Evolutionary conservation across 1,284 basidiomycete species (phyloP).

Genomic region (Boletellus deceptivus): DNA sequence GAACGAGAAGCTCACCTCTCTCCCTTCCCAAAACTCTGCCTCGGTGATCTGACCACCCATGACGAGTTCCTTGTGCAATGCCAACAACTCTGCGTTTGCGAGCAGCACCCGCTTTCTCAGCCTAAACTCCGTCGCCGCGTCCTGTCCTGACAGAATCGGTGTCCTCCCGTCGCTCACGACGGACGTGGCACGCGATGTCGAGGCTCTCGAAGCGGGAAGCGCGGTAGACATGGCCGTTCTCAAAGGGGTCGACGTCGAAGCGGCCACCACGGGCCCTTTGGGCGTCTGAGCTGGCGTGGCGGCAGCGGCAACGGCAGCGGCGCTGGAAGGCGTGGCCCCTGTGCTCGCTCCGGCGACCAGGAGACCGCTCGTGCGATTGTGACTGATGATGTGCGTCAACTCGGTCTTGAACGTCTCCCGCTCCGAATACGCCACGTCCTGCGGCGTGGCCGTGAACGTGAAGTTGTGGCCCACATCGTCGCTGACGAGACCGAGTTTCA

Average conservation of each 20-base stretch:
- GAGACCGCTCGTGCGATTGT: constrained; percentile 49
- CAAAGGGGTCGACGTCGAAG: constrained; percentile 25
- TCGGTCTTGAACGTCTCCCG: constrained; percentile 79
- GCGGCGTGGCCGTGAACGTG: constrained; percentile 64
- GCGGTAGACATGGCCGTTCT: constrained; percentile 30
- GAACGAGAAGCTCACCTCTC: constrained; percentile 58
- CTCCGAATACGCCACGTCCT: constrained; percentile 57
- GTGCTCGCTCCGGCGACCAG: constrained; percentile 11
- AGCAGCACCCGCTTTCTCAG: constrained; percentile 79
- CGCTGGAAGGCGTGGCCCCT: constrained; percentile 7
- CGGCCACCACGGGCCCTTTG: constrained; percentile 26
- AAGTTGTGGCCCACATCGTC: constrained; percentile 76
- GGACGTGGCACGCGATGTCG: constrained; percentile 58
- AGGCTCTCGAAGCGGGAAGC: constrained; percentile 33
- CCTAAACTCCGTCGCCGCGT: constrained; percentile 63
- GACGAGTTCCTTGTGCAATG: constrained; percentile 84
- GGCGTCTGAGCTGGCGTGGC: constrained; percentile 28
- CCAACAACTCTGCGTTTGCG: constrained; percentile 70
- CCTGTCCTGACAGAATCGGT: constrained; percentile 55
- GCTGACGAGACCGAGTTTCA: constrained; percentile 65
- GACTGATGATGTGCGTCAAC: constrained; percentile 69
- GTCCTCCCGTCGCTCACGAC: constrained; percentile 56
- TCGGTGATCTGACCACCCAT: constrained; percentile 84
- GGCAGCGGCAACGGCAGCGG: background rate
- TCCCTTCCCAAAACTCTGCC: constrained; percentile 92